phyloP scores from a whole-genome alignment of 2,329 filamentous ascomycete genomes.

The Colletotrichum noveboracense region DNA sequence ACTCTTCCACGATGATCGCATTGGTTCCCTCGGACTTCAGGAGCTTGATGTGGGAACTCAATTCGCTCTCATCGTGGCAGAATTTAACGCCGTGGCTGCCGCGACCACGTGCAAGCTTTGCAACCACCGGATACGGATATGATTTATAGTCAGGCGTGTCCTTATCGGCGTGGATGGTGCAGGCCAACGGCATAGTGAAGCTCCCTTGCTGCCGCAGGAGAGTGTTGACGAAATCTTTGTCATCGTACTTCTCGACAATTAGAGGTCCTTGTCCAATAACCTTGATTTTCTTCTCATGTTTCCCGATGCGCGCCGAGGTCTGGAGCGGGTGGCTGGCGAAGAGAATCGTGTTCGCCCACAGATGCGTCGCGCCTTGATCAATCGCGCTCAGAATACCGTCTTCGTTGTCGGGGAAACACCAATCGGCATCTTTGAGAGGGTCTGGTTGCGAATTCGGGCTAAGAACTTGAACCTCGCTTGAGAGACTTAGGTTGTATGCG shows the following conservation, averaged over 20 bases:
- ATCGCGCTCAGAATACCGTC: neutral
- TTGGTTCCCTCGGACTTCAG: neutral
- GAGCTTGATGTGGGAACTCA: neutral
- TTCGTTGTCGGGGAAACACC: neutral
- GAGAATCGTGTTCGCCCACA: neutral
- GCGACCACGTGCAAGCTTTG: neutral
- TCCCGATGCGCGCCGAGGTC: neutral
- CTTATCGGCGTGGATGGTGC: neutral
- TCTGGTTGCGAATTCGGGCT: neutral
- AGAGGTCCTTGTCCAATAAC: neutral
- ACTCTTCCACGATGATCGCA: neutral
- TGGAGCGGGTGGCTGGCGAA: neutral
- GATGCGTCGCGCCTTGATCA: neutral
- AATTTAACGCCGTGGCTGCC: neutral
- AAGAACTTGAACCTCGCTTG: neutral
- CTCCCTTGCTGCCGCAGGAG: neutral
- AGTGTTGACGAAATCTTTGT: neutral
- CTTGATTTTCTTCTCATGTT: neutral
- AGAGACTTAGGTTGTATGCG: neutral
- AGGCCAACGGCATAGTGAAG: neutral
- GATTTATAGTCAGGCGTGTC: neutral
- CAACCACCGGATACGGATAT: neutral
- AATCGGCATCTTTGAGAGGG: neutral
- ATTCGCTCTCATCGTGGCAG: neutral
- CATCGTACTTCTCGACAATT: neutral